These are phyloP conservation scores for Globisporangium ultimum DNA, from an alignment of 352 stramenopile genomes.

Conservation along the genomic window DNA sequence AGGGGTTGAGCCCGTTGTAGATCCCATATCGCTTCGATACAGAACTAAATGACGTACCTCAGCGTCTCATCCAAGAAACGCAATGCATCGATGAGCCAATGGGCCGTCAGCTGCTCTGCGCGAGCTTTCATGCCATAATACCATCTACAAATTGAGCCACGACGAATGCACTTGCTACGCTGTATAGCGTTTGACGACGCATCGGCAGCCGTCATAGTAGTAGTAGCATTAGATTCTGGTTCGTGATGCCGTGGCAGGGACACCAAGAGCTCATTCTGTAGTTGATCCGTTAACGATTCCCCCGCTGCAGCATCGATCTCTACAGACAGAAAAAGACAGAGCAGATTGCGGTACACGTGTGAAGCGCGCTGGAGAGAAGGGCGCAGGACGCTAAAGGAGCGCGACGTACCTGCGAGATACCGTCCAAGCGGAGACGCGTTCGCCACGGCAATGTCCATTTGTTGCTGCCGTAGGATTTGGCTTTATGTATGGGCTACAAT, in stretches of 20 bases:
- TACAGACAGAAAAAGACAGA: not conserved
- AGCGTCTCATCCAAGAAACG: slow-evolving; percentile 1
- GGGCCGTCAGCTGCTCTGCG: slow-evolving; percentile 1
- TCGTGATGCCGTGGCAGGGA: slow-evolving; percentile 6
- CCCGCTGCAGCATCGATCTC: slow-evolving; percentile 8
- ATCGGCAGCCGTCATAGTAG: not conserved
- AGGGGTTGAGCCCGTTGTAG: not conserved
- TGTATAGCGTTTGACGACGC: not conserved
- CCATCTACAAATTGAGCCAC: not conserved
- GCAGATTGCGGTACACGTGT: not conserved
- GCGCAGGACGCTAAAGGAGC: not conserved
- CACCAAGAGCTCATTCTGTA: slow-evolving; percentile 8
- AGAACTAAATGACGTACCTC: not conserved
- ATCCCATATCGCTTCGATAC: not conserved
- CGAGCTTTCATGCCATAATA: not conserved
- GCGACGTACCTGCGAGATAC: slow-evolving; percentile 42
- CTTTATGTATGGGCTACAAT: too few species aligned
- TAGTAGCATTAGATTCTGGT: not conserved
- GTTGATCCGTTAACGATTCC: slow-evolving; percentile 12
- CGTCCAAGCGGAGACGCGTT: slow-evolving; percentile 47
- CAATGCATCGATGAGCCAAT: slow-evolving; percentile 3
- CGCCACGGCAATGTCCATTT: slow-evolving; percentile 48
- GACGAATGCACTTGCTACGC: not conserved
- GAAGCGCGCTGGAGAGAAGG: not conserved
- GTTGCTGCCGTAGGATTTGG: too few species aligned